phyloP scores from a whole-genome alignment of 441 rosid species.

The Mallotus repandus region DNA sequence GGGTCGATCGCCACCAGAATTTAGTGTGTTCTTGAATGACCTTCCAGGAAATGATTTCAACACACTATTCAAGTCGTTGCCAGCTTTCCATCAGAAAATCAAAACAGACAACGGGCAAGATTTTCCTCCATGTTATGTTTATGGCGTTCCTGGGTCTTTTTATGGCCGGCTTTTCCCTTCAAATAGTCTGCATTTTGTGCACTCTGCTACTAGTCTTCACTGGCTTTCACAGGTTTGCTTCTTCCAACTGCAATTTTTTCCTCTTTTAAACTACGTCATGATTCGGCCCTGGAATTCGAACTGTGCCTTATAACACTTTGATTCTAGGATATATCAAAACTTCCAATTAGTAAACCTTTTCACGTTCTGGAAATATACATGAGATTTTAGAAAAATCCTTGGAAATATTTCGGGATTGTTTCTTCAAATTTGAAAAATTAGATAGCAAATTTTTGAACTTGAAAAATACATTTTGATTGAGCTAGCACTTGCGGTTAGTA shows the following conservation, averaged over 20 bases:
- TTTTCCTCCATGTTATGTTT: slow-evolving; percentile 31
- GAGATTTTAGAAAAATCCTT: no score
- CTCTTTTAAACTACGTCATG: not conserved
- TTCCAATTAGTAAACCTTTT: no score
- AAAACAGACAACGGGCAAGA: slow-evolving; percentile 30
- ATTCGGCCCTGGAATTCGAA: no score
- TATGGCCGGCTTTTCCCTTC: slow-evolving; percentile 39
- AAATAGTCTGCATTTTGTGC: slow-evolving; percentile 39
- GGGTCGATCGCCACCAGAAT: slow-evolving; percentile 28
- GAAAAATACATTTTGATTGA: no score
- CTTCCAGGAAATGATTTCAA: slow-evolving; percentile 42
- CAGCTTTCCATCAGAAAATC: slow-evolving; percentile 33
- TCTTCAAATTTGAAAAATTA: no score
- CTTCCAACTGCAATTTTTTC: not conserved
- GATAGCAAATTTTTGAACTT: no score
- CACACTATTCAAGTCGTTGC: slow-evolving; percentile 39
- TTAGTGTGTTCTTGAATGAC: slow-evolving; percentile 36
- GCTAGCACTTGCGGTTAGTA: no score
- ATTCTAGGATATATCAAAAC: no score
- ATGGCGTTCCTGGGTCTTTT: slow-evolving; percentile 46
- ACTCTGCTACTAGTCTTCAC: slow-evolving; percentile 41
- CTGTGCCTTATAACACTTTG: no score
- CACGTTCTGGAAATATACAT: no score
- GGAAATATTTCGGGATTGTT: no score
- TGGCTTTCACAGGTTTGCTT: slow-evolving; percentile 54